phyloP scores from a whole-genome alignment of 805 yeast genomes.

The Scheffersomyces stipitis region DNA sequence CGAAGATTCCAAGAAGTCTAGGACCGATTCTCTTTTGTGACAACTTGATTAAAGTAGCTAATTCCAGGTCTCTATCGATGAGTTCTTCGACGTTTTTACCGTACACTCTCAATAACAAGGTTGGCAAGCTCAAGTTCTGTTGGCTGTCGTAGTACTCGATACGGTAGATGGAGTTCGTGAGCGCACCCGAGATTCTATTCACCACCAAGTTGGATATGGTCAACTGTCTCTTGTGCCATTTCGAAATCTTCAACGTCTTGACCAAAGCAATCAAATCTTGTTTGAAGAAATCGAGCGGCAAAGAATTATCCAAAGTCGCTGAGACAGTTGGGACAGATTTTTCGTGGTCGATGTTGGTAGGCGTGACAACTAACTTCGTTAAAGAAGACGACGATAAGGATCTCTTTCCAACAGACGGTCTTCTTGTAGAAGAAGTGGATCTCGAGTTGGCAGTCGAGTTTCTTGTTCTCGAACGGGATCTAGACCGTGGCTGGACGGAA shows the following conservation, averaged over 20 bases:
- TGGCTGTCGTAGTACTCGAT: conserved; percentile 52
- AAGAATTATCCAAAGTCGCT: conserved; percentile 66
- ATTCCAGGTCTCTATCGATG: conserved; percentile 82
- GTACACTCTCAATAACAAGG: conserved; percentile 74
- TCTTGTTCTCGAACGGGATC: conserved; percentile 37
- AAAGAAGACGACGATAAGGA: conserved; percentile 37
- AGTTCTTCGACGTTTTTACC: conserved; percentile 85
- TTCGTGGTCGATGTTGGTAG: conserved; percentile 27
- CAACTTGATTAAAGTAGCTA: conserved; percentile 68
- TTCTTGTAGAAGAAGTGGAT: conserved; percentile 31
- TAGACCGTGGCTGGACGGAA: conserved; percentile 32
- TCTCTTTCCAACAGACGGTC: conserved; percentile 22
- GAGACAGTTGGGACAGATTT: conserved; percentile 49
- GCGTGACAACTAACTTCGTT: conserved; percentile 25
- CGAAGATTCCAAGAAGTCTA: conserved; percentile 79
- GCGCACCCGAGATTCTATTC: conserved; percentile 82
- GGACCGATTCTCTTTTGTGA: conserved; percentile 86
- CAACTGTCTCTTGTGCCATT: conserved; percentile 69
- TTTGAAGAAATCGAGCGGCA: conserved; percentile 83
- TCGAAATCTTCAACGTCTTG: conserved; percentile 63
- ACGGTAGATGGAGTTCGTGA: conserved; percentile 86
- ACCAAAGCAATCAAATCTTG: conserved; percentile 71
- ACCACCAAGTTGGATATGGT: conserved; percentile 46
- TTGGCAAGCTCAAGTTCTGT: conserved; percentile 46
- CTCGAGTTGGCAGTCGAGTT: conserved; percentile 34